phyloP scores from a whole-genome alignment of 257 asterid genomes.

The Fraxinus americana region DNA sequence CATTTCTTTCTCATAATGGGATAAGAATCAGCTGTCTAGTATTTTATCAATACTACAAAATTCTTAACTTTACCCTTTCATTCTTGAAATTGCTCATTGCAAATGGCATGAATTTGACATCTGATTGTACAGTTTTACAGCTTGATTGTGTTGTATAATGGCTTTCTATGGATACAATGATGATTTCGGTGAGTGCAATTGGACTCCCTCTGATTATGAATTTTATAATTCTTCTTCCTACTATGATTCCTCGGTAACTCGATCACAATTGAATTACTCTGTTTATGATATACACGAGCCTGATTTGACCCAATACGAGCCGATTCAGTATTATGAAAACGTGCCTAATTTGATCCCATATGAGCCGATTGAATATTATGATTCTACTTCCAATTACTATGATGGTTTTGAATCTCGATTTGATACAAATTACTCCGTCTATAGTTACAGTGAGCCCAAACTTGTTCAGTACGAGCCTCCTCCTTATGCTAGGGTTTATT shows the following conservation, averaged over 20 bases:
- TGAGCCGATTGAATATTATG: slow-evolving; percentile 14
- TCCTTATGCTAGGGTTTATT: slow-evolving; percentile 16
- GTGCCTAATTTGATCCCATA: slow-evolving; percentile 23
- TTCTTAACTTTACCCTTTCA: no score
- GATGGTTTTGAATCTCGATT: slow-evolving; percentile 27
- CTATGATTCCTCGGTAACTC: slow-evolving; percentile 12
- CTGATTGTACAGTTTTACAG: no score
- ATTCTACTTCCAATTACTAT: slow-evolving; percentile 18
- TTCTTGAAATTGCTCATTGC: no score
- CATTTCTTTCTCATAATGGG: no score
- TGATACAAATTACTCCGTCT: slow-evolving; percentile 24
- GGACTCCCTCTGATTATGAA: no score
- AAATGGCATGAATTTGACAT: no score
- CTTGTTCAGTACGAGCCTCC: slow-evolving; percentile 43
- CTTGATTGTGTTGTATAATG: no score
- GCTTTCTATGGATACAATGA: no score
- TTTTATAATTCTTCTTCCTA: neutral
- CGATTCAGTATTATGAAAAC: neutral
- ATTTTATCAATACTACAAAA: no score
- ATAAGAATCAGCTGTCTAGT: no score
- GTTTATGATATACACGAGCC: slow-evolving; percentile 3
- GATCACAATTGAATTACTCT: slow-evolving; percentile 30
- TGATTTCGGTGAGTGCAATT: no score
- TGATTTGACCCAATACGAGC: no score
- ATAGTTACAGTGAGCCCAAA: slow-evolving; percentile 37